Evolutionary conservation across 2,329 filamentous ascomycete species (phyloP).

Genomic region (Ophiostoma ips): DNA sequence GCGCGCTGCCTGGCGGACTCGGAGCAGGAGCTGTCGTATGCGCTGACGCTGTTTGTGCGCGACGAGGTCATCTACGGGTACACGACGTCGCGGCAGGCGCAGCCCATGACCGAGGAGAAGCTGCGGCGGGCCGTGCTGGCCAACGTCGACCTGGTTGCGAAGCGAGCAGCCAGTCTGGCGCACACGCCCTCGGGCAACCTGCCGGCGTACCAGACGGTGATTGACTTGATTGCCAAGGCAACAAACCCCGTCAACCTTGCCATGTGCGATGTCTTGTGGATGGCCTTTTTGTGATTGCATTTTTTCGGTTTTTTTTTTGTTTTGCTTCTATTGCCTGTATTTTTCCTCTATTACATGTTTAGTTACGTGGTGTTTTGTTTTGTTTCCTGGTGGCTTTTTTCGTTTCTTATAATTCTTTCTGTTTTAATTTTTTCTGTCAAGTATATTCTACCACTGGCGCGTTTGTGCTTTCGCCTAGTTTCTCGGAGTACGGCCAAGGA

Average conservation of each 20-base stretch:
- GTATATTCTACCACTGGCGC: neutral
- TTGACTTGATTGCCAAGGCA: constrained; percentile 83
- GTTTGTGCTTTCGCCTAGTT: neutral
- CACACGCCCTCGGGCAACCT: constrained; percentile 65
- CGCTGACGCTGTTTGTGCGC: constrained; percentile 84
- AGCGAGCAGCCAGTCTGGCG: constrained; percentile 73
- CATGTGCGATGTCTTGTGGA: constrained; percentile 87
- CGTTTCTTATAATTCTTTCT: neutral
- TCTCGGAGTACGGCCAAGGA: neutral
- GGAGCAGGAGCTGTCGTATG: constrained; percentile 81
- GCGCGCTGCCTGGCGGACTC: constrained; percentile 87
- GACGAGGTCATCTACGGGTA: constrained; percentile 99
- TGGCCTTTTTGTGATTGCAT: constrained; percentile 69
- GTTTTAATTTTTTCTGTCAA: neutral
- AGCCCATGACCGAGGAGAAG: constrained; percentile 45
- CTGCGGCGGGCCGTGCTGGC: constrained; percentile 48
- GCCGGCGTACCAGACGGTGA: constrained; percentile 91
- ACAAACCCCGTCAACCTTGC: constrained; percentile 84
- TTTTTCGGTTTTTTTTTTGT: neutral
- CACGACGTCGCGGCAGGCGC: constrained; percentile 56
- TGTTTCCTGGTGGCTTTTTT: neutral
- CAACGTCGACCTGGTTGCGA: constrained; percentile 86
- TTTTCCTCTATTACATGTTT: neutral
- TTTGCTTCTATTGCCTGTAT: neutral
- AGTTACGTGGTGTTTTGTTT: neutral